Conservation (phyloP, 1,284 basidiomycete genomes). For the Trichosporon inkin region DNA sequence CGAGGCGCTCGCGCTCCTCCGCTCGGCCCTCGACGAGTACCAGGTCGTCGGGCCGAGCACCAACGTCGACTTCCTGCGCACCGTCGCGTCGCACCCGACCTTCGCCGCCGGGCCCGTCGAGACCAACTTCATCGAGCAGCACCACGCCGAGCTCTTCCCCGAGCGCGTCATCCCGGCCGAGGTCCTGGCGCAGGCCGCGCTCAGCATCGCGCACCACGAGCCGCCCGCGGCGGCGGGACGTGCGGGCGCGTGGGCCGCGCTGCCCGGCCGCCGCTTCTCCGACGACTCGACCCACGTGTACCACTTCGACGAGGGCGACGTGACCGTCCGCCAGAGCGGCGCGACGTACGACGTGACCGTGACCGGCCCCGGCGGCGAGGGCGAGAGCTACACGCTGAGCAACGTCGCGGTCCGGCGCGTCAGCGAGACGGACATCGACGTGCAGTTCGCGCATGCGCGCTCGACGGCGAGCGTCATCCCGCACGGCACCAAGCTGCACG, state of each 20-base stretch:
- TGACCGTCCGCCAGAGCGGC: slow-evolving; percentile 23
- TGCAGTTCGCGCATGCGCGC: slow-evolving; percentile 26
- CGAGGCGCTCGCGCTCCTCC: slow-evolving; percentile 74
- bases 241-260: slow-evolving; percentile 58
- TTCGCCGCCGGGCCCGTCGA: slow-evolving; percentile 82
- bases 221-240: slow-evolving; percentile 20
- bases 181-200: slow-evolving; percentile 69
- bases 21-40: slow-evolving; percentile 78
- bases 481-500: slow-evolving; percentile 37
- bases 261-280: slow-evolving; percentile 68
- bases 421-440: slow-evolving; percentile 31
- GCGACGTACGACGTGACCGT: slow-evolving; percentile 26
- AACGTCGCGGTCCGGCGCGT: slow-evolving; percentile 17
- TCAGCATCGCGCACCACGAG: slow-evolving; percentile 69
- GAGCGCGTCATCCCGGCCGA: slow-evolving; percentile 59
- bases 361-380: slow-evolving; percentile 10
- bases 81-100: slow-evolving; percentile 67
- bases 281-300: slow-evolving; percentile 39
- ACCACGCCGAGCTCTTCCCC: slow-evolving; percentile 71
- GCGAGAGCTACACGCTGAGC: slow-evolving; percentile 12
- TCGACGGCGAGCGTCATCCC: slow-evolving; percentile 35
- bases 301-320: slow-evolving; percentile 33
- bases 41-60: slow-evolving; percentile 85
- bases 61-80: slow-evolving; percentile 82
- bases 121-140: slow-evolving; percentile 77